phyloP scores from a whole-genome alignment of 352 stramenopile genomes.

The Phytophthora citricola region DNA sequence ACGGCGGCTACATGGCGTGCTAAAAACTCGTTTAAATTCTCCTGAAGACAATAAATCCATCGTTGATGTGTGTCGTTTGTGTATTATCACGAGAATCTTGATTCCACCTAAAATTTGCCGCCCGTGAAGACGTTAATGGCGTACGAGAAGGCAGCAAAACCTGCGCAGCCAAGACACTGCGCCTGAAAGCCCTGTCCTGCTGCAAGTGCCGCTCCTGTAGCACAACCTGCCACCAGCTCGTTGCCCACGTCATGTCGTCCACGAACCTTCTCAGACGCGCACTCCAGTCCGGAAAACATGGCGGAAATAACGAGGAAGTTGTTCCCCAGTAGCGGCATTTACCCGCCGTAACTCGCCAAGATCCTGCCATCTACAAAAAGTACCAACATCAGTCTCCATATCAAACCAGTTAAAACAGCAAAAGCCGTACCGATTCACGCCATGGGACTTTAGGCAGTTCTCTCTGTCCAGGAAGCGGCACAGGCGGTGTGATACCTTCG shows the following conservation, averaged over 20 bases:
- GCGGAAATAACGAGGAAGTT: slow-evolving; percentile 91
- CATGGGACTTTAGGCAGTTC: slow-evolving; percentile 83
- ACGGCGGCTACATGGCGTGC: slow-evolving; percentile 63
- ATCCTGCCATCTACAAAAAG: slow-evolving; percentile 57
- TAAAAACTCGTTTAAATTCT: slow-evolving; percentile 21
- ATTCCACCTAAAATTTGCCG: slow-evolving; percentile 60
- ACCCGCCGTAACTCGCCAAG: slow-evolving; percentile 71
- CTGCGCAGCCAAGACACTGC: slow-evolving; percentile 93
- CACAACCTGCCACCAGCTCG: slow-evolving; percentile 93
- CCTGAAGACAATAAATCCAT: neutral
- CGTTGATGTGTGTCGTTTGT: slow-evolving; percentile 10
- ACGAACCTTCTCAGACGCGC: slow-evolving; percentile 93
- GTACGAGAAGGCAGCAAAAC: slow-evolving; percentile 93
- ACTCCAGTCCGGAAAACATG: slow-evolving; percentile 96
- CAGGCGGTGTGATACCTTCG: slow-evolving; percentile 84
- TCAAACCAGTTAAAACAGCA: neutral
- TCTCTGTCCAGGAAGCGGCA: slow-evolving; percentile 80
- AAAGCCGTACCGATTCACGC: slow-evolving; percentile 62
- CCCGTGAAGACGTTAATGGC: slow-evolving; percentile 91
- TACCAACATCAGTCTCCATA: neutral
- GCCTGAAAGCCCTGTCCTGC: slow-evolving; percentile 93
- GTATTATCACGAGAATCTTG: slow-evolving; percentile 19
- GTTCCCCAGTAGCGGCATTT: slow-evolving; percentile 89
- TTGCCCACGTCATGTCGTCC: slow-evolving; percentile 96
- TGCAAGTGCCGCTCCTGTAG: slow-evolving; percentile 95